Conservation (phyloP, 345 rosid species). For the Limnanthes douglasii region DNA sequence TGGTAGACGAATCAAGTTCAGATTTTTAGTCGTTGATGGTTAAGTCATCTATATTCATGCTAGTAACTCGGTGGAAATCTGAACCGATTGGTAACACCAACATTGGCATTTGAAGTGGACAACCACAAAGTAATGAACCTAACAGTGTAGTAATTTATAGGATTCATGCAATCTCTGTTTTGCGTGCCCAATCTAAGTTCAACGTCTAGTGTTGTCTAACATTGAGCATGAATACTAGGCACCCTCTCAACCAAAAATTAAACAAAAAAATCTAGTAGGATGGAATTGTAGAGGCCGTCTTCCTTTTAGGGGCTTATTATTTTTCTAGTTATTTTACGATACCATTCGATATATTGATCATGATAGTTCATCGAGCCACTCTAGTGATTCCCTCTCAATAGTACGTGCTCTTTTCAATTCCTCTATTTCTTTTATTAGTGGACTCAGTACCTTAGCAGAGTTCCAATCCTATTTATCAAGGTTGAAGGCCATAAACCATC, state of each 20-base stretch:
- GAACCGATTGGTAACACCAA: too few species aligned
- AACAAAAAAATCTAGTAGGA: slow-evolving; percentile 19
- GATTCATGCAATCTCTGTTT: slow-evolving; percentile 18
- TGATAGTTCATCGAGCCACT: slow-evolving; percentile 19
- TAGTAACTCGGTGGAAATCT: too few species aligned
- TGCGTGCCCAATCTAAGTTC: slow-evolving; percentile 16
- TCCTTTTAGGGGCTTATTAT: slow-evolving; percentile 23
- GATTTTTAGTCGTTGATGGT: too few species aligned
- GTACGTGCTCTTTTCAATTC: slow-evolving; percentile 61
- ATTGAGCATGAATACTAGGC: slow-evolving; percentile 19
- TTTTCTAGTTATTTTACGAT: slow-evolving; percentile 20
- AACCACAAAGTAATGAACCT: slow-evolving; percentile 21
- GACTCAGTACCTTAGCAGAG: slow-evolving; percentile 93
- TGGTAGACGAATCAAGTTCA: too few species aligned
- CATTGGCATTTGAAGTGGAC: too few species aligned
- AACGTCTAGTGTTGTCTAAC: slow-evolving; percentile 18
- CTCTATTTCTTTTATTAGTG: slow-evolving; percentile 93
- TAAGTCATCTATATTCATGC: too few species aligned
- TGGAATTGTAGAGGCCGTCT: slow-evolving; percentile 22
- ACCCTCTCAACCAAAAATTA: slow-evolving; percentile 15
- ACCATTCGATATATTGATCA: slow-evolving; percentile 25
- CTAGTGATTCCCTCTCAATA: slow-evolving; percentile 60
- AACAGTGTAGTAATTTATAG: slow-evolving; percentile 19
- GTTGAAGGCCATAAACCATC: slow-evolving; percentile 84
- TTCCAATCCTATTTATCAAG: slow-evolving; percentile 88